Base-by-base conservation (phyloP, 768 basidiomycete species). In the Russula brevipes region DNA sequence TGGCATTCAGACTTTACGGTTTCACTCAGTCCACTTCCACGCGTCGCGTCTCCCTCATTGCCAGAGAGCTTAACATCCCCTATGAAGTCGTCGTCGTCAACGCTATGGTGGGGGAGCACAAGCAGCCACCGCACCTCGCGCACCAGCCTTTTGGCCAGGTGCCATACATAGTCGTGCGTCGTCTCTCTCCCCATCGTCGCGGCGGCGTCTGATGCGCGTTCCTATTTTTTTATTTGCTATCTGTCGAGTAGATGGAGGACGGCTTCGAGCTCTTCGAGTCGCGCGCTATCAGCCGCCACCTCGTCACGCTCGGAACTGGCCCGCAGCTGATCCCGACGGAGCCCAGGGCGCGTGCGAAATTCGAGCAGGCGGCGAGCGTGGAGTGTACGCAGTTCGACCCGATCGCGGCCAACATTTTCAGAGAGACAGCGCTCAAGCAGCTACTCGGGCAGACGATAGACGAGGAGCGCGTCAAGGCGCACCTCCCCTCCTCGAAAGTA, bases 321-420 rank as follows among this genome's bases (percentile, higher is more conserved):
- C 68, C 70, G 49, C 55, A 63, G 35, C 68, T 69, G 33, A 56
- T 69, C 0, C 60, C 70, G 3, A 56, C 53, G 1, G 69, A 74
- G 30, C 64, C 68, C 45, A 69, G 61, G 59, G 69, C 66, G 0
- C 59, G 52, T 30, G 72, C 69, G 2, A 66, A 68, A n/a, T 69
- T 72, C 44, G 71, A 72, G 50, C 69, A 71, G 57, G 76, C 72
- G 3, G 66, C 64, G 19, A 71, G 69, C n/a, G 52, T 73, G 42
- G 76, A 77, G 59, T 57, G 46, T 38, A 1, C 44, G 16, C 44
- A 63, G 0, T 65, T 65, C 6, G 47, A 65, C 12, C 50, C 60
- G 24, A 5, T 33, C 19, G 60, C 24, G 5, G 14, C 11, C 4
- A 33, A 2, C 8, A 49, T 63, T 2, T 10, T 35, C 24, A 0